Base-by-base conservation (phyloP, 805 yeast species). In the Starmerella tilneyi region DNA sequence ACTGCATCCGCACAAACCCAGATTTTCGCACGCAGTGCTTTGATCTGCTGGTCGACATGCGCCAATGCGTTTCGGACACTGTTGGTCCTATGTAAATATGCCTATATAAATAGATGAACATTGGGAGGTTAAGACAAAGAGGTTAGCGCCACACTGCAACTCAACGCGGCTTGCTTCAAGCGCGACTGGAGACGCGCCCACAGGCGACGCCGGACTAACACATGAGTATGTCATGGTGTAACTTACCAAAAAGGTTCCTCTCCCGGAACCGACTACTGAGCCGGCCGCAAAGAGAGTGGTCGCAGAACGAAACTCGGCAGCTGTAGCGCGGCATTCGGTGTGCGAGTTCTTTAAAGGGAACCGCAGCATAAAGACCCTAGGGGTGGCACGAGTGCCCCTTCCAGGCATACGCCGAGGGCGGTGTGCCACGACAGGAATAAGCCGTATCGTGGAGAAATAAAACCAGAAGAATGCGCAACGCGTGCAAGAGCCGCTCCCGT, bases 1-100 rank as follows among this genome's bases (percentile, higher is more conserved):
- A 65, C 17, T 84, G 94, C 60, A 66, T 84, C 26, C 63, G 64
- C 29, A 64, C 63, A 12, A 73, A 74, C 54, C 60, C 58, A 57
- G 66, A 57, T 59, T 64, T 48, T 67, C 72, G 54, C 59, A 69
- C 56, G 62, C 69, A 70, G 46, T 84, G 94, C 60, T 61, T 69
- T 27, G 70, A 65, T 2, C 65, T 74, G 40, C 64, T 84, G 47
- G 63, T 65, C 21, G 68, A 65, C n/a, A 67, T 84, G 61, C 69
- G 94, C 50, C 69, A 70, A 11, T 84, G 94, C 64, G 81, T 83
- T 0, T 64, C 69, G 5, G 51, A 54, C 19, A 38, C 41, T 4
- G 41, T 38, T 17, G 41, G 41, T 26, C 26, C 32, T 3, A n/a
- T 15, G n/a, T 3, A 24, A 11, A 24, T 11, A 24, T 9, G 11